Percentiles rank a stretch among this genome's conserved stretches.
These are phyloP conservation scores for Teratosphaeria gauchensis DNA, from an alignment of 2,329 filamentous ascomycete genomes.

Conservation along the genomic window DNA sequence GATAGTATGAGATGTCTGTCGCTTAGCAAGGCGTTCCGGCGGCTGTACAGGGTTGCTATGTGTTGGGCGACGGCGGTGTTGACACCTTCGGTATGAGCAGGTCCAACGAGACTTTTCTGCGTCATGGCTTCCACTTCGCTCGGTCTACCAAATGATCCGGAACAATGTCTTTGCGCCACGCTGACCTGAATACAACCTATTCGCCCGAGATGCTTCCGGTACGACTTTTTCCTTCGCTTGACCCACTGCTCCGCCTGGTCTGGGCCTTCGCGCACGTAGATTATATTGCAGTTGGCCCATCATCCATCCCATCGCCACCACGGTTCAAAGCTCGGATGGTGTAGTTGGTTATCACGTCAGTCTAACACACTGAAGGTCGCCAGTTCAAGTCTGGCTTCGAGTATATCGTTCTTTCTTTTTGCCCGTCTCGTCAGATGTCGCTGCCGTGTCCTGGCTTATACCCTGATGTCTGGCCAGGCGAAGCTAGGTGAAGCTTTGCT, in stretches of 20 bases:
- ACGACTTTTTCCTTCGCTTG: not conserved
- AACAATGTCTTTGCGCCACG: too few species aligned
- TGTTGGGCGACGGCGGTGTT: not conserved
- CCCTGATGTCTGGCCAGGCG: too few species aligned
- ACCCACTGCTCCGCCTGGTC: not conserved
- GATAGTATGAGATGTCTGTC: not conserved
- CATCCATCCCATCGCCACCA: not conserved
- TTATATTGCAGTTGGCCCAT: not conserved
- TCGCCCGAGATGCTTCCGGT: not conserved
- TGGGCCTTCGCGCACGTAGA: not conserved
- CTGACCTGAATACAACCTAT: not conserved
- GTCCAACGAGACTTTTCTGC: not conserved
- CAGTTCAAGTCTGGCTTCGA: not conserved
- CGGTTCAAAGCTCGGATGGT: slow-evolving; percentile 15
- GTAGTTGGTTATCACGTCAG: slow-evolving; percentile 38
- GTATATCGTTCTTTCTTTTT: not conserved
- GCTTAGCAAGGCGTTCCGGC: not conserved
- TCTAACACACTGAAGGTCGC: slow-evolving; percentile 26
- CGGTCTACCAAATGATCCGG: too few species aligned
- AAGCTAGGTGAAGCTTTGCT: too few species aligned
- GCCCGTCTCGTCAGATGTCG: not conserved
- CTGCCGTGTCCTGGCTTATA: too few species aligned
- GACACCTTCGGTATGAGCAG: not conserved
- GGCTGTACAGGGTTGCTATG: not conserved
- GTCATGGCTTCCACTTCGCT: not conserved